Evolutionary conservation across 2,329 filamentous ascomycete species (phyloP).

Genomic region (Dactylellina leptospora): DNA sequence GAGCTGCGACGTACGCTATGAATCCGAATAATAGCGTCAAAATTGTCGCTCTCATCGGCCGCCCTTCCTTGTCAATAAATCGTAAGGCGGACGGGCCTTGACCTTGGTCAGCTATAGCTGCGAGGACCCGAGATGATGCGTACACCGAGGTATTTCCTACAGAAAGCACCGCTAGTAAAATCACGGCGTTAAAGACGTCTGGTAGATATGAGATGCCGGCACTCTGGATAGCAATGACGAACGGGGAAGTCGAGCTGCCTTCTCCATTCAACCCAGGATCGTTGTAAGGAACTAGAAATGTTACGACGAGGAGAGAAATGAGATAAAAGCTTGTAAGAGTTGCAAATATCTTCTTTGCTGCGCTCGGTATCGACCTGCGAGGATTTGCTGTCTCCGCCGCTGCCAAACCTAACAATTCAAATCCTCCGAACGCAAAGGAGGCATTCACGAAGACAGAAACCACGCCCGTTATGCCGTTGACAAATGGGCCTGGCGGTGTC

Average conservation of each 20-base stretch:
- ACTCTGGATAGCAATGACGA: constrained; percentile 71
- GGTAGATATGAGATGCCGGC: constrained; percentile 70
- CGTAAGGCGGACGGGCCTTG: constrained; percentile 68
- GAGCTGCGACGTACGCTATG: constrained; percentile 42
- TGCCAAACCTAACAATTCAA: constrained; percentile 66
- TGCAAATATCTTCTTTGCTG: constrained; percentile 65
- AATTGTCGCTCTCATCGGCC: constrained; percentile 61
- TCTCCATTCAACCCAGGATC: constrained; percentile 60
- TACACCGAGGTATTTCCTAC: constrained; percentile 66
- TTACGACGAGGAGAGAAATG: constrained; percentile 62
- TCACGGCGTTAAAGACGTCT: constrained; percentile 73
- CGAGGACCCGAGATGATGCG: constrained; percentile 66
- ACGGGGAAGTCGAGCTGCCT: constrained; percentile 63
- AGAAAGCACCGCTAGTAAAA: constrained; percentile 69
- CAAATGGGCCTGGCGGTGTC: constrained; percentile 62
- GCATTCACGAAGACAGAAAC: constrained; percentile 67
- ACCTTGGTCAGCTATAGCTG: constrained; percentile 64
- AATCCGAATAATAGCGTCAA: constrained; percentile 41
- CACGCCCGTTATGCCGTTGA: constrained; percentile 64
- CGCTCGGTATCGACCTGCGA: constrained; percentile 63
- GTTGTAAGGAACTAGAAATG: constrained; percentile 62
- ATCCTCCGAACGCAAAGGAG: constrained; percentile 68
- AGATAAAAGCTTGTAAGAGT: constrained; percentile 65
- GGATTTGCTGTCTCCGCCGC: constrained; percentile 66
- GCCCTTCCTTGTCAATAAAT: constrained; percentile 70